Base-by-base conservation (phyloP, 768 basidiomycete species). In the Pleurotus giganteus region DNA sequence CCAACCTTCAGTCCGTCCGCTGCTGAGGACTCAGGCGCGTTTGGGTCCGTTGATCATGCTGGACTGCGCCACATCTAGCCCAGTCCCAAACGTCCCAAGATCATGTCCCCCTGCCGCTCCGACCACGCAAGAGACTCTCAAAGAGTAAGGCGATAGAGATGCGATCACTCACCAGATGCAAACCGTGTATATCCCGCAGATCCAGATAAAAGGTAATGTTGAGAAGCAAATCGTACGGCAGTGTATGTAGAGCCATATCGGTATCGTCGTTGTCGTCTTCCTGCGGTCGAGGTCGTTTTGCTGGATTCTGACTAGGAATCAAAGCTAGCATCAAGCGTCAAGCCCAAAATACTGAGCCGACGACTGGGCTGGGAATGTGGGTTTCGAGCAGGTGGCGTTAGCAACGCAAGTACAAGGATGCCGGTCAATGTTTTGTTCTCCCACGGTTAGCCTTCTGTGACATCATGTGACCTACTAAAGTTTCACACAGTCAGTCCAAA, bases 181-280 rank as follows among this genome's bases (percentile, higher is more conserved):
- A 66, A 44, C 77, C 67, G 64, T 82, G 78, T 17, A 89, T 74
- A 67, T 88, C 87, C 43, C 68, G 69, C 60, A 85, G 69, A 59
- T 84, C 76, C 28, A 89, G 77, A 68, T 82, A 80, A 39, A 75
- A 76, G 4, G 84, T 79, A 65, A 89, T 80, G 71, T 85, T 84
- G 54, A 89, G 76, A 41, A 89, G 65, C 17, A 89, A 72, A 71
- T 89, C 88, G 67, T 88, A 88, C 0, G 87, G 87, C 17, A 89
- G 72, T 4, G 71, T 73, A 57, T 53, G 45, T 19, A 59, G 58
- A 12, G 51, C 31, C 58, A 59, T 59, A 6, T 28, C 37, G 17
- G 37, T 19, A 7, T 19, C 31, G 23, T 47, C 46, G 46, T 4
- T 29, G 1, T 17, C 46, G 24, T 47, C 46, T 47, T 26, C 26